A percentile compares a stretch with the other conserved stretches of the same genome.
phyloP scores from a whole-genome alignment of 2,329 filamentous ascomycete species.

The Venturia carpophila region DNA sequence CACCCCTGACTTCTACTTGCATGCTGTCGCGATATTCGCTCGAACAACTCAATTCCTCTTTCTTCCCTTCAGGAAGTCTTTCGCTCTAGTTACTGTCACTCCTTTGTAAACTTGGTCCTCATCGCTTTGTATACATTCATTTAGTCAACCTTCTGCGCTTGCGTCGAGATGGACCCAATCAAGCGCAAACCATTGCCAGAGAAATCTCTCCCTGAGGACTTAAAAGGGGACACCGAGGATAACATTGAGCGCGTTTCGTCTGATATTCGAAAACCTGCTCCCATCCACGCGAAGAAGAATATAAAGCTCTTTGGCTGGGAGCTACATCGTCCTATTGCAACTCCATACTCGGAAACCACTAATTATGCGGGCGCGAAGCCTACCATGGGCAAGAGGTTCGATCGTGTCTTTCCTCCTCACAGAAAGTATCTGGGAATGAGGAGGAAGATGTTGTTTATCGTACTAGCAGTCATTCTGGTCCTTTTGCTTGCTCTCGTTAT shows the following conservation, averaged over 20 bases:
- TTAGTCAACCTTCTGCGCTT: background rate
- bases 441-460: constrained; percentile 10
- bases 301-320: constrained; percentile 3
- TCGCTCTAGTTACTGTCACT: background rate
- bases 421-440: constrained; percentile 15
- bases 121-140: background rate
- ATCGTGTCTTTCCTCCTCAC: background rate
- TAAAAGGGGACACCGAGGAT: background rate
- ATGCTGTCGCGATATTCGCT: background rate
- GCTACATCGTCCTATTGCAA: background rate
- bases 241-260: background rate
- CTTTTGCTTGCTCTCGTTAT: constrained; percentile 14
- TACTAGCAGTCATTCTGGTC: constrained; percentile 7
- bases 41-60: background rate
- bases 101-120: background rate
- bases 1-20: background rate
- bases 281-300: background rate
- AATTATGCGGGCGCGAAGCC: background rate
- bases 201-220: background rate
- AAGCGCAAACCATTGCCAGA: constrained; percentile 1
- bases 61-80: background rate
- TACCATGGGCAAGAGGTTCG: background rate
- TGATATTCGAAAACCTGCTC: background rate
- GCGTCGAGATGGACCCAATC: background rate
- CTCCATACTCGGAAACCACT: background rate